phyloP scores from a whole-genome alignment of 192 early-diverging fungal species.

The Coemansia brasiliensis region DNA sequence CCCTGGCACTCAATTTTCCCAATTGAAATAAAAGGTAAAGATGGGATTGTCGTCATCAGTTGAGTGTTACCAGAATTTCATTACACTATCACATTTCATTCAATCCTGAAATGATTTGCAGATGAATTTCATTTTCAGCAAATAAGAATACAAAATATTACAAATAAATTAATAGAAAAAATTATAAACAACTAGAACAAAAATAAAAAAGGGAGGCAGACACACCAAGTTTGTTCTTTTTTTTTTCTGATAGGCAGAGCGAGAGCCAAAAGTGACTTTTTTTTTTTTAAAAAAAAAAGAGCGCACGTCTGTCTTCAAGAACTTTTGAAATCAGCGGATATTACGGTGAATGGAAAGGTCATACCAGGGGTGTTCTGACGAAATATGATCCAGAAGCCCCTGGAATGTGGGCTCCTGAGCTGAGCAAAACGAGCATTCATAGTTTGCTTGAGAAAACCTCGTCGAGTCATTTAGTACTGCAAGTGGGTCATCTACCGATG shows the following conservation, averaged over 20 bases:
- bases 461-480: constrained; percentile 5
- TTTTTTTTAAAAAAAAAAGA: constrained; percentile 4
- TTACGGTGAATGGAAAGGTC: constrained; percentile 36
- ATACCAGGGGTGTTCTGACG: constrained; percentile 35
- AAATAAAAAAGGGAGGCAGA: not conserved
- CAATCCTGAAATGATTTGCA: too few species aligned
- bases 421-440: constrained; percentile 41
- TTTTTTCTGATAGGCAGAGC: not conserved
- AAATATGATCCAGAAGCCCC: constrained; percentile 24
- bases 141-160: too few species aligned
- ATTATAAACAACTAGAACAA: not conserved
- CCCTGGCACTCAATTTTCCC: too few species aligned
- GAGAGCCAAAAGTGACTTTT: not conserved
- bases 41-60: too few species aligned
- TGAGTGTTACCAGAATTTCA: too few species aligned
- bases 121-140: too few species aligned
- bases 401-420: constrained; percentile 27
- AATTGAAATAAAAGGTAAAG: too few species aligned
- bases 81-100: too few species aligned
- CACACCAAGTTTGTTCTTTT: too few species aligned
- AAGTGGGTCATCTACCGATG: not conserved
- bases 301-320: too few species aligned
- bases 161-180: not conserved
- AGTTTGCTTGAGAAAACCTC: constrained; percentile 42
- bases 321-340: constrained; percentile 16